phyloP scores from a whole-genome alignment of 176 grass and related monocot species.

The Juncus inflexus region DNA sequence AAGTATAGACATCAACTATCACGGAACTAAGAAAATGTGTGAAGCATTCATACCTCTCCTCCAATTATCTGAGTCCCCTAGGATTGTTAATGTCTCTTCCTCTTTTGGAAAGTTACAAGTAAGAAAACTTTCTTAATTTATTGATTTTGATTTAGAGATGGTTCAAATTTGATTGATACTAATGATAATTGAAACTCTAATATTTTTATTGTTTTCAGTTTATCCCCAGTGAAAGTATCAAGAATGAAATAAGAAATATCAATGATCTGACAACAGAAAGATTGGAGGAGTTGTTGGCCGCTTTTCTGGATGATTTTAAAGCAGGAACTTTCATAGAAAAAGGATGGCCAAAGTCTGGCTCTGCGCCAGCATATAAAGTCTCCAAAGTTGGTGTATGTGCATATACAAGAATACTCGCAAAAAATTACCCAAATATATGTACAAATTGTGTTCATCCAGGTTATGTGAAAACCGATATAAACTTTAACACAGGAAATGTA shows the following conservation, averaged over 20 bases:
- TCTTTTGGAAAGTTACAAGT: conserved; percentile 9
- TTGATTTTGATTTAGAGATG: no score
- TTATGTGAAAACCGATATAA: conserved; percentile 49
- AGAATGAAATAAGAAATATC: conserved; percentile 36
- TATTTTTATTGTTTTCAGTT: conserved; percentile 13
- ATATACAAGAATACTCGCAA: conserved; percentile 48
- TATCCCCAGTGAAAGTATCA: conserved; percentile 45
- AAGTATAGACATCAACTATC: conserved; percentile 30
- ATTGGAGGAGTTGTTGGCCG: conserved; percentile 36
- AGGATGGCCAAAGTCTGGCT: conserved; percentile 42
- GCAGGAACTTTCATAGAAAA: conserved; percentile 36
- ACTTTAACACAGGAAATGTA: conserved; percentile 22
- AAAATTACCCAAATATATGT: conserved; percentile 21
- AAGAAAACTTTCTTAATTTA: not conserved
- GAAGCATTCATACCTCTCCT: conserved; percentile 23
- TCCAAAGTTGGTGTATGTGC: conserved; percentile 36
- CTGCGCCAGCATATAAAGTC: conserved; percentile 41
- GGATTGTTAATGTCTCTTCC: conserved; percentile 26
- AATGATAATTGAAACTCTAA: not conserved
- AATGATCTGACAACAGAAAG: conserved; percentile 44
- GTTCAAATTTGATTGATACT: no score
- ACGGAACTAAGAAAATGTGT: conserved; percentile 21
- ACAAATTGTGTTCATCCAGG: conserved; percentile 47
- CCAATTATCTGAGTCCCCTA: conserved; percentile 18
- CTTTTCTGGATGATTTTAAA: conserved; percentile 63